Base-by-base conservation (phyloP, 768 basidiomycete species). In the Pleurotus salmoneostramineus region DNA sequence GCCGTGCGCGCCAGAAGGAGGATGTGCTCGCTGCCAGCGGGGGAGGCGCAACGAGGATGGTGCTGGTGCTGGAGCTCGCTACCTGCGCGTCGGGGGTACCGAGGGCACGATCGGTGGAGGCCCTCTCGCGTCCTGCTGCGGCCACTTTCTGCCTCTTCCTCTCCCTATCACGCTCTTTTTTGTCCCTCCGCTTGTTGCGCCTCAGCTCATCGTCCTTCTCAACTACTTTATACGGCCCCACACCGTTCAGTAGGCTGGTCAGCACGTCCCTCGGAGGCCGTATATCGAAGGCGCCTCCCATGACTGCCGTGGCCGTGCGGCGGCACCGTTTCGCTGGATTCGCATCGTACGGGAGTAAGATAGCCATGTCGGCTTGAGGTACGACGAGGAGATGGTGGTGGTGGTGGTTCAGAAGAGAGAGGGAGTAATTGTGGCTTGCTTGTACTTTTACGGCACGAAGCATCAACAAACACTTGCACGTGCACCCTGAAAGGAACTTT, bases 191-290 rank as follows among this genome's bases (percentile, higher is more conserved):
- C 70, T 75, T 80, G 60, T 72, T 79, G 68, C 79, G 77, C 62
- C 79, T 77, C 44, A 73, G 64, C 67, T 83, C 81, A 60, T 86
- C 85, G 33, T 84, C 81, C 57, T 75, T 80, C 72, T 88, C 87
- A 31, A 84, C 80, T 12, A 72, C 78, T 60, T 82, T 79, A 70
- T 89, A 87, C 5, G 82, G 82, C 0, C 79, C 80, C 33, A 91
- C 86, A 51, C 89, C 89, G 65, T 91, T 91, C 65, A 92, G 74
- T 50, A 91, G 70, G 70, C 87, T 89, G 11, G 91, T 92, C 62
- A 93, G 77, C 61, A 88, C 88, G 72, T 92, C 89, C 68, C 91
- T 82, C 37, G 78, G 66, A 0, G 87, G 84, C 15, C 79, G 79
- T 4, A 77, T 68, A 74, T 92, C 91, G 69, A 89, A 91, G 67